phyloP scores from a whole-genome alignment of 495 filamentous ascomycete genomes.

The Pyrenopolyporus hunteri region DNA sequence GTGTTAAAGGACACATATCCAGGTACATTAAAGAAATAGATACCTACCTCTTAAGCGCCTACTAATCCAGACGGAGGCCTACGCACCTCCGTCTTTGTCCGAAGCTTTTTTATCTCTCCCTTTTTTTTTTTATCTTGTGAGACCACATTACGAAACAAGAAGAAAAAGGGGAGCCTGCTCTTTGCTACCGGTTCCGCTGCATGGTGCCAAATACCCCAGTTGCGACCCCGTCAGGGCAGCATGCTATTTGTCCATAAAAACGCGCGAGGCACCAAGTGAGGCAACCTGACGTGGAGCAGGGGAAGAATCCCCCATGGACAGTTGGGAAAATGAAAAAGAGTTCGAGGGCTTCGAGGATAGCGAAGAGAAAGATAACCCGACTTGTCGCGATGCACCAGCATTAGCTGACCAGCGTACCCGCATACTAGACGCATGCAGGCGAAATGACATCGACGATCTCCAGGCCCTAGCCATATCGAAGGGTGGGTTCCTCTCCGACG shows the following conservation, averaged over 20 bases:
- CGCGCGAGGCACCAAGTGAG: constrained; percentile 21
- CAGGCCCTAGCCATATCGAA: constrained; percentile 69
- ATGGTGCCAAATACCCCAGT: constrained; percentile 28
- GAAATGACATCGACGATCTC: constrained; percentile 66
- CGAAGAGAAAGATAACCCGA: constrained; percentile 15
- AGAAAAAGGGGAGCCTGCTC: background rate
- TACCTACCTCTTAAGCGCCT: background rate
- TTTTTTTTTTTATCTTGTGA: background rate
- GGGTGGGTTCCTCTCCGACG: constrained; percentile 80
- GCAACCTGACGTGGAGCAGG: constrained; percentile 25
- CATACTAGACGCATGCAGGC: constrained; percentile 72
- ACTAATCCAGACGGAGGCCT: background rate
- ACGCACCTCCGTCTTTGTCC: too few species aligned
- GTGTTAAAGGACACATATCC: too few species aligned
- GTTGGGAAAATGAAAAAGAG: constrained; percentile 14
- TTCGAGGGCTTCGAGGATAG: constrained; percentile 18
- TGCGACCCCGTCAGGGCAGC: constrained; percentile 20
- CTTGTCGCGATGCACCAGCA: constrained; percentile 12
- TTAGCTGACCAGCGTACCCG: constrained; percentile 45
- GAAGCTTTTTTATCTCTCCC: background rate
- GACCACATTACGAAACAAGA: background rate
- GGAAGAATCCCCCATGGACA: constrained; percentile 17
- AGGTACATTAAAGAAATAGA: background rate
- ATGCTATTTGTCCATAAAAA: constrained; percentile 26
- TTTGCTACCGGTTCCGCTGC: constrained; percentile 5